Evolutionary conservation across 2,329 filamentous ascomycete genomes (phyloP).

Genomic region (Sclerotiophoma versabilis): DNA sequence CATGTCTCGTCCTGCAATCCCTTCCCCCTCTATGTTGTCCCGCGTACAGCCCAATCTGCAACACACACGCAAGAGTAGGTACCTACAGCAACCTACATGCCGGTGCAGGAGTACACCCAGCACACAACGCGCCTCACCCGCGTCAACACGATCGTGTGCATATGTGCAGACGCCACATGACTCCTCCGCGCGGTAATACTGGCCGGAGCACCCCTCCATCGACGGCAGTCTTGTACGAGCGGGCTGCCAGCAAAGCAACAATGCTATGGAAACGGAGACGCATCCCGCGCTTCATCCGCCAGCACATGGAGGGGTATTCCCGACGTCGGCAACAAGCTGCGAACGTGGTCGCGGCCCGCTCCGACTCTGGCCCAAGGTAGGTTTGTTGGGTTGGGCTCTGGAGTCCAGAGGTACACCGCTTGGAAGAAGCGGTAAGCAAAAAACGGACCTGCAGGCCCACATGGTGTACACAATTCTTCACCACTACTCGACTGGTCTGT

Average conservation of each 20-base stretch:
- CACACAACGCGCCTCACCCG: conserved; percentile 11
- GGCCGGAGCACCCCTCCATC: too few relatives aligned
- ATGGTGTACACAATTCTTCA: conserved; percentile 6
- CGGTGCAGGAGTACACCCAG: not conserved
- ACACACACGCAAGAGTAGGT: conserved; percentile 3
- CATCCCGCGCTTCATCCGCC: not conserved
- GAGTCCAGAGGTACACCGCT: conserved; percentile 10
- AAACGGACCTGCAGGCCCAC: conserved; percentile 3
- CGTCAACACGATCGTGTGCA: conserved; percentile 1
- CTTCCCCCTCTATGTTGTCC: too few relatives aligned
- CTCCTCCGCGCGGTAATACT: not conserved
- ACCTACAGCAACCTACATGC: conserved; percentile 11
- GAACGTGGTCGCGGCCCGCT: conserved; percentile 4
- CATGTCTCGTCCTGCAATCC: too few relatives aligned
- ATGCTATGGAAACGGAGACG: conserved; percentile 1
- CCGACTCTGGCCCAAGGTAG: not conserved
- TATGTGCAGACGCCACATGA: conserved; percentile 14
- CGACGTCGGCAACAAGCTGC: not conserved
- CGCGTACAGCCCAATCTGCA: too few relatives aligned
- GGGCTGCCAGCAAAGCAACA: conserved; percentile 5
- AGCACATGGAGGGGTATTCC: conserved; percentile 6
- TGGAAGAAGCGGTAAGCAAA: conserved; percentile 18
- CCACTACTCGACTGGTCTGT: not conserved
- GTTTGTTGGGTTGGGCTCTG: conserved; percentile 8
- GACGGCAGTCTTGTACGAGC: too few relatives aligned